Base-by-base conservation (phyloP, 176 grass and related monocot genomes). In the Ensete glaucum region DNA sequence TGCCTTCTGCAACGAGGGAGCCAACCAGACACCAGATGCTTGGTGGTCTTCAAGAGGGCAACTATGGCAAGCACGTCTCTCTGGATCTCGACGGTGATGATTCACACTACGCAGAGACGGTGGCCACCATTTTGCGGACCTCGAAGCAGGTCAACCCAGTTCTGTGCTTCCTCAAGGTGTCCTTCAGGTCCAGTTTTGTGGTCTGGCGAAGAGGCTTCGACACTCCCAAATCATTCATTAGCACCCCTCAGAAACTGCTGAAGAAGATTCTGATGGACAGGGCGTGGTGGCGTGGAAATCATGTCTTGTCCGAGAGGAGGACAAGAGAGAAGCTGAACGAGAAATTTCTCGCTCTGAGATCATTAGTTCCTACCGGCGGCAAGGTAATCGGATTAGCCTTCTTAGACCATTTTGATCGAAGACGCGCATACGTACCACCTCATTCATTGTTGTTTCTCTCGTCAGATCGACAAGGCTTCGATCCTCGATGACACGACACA, bases 311-410 rank as follows among this genome's bases (percentile, higher is more conserved):
- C 0, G 84, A 98, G 72, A 91, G 88, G 34, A 93, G 71, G 78
- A 86, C 86, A 67, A 82, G 82, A 11, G 88, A 93, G 73, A 98
- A 98, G 75, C 79, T 98, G 56, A 98, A 91, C 11, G 94, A 91
- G 75, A 93, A 93, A 81, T 93, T 98, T 51, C 12, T 91, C 12
- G 56, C 77, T 80, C 83, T 98, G 11, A 91, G 85, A 81, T 87
- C 85, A 2, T 1, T 93, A 27, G 72, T 98, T 51, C 94, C 94
- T 11, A 87, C 88, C 20, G 85, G 87, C 82, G 80, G 85, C 76
- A 98, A 93, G 90, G 93, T 92, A 64, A 54, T 23, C 23, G 14
- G 21, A 54, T 12, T 55, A 14, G 20, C 0, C 52, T 23, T 24
- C 20, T 22, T 17, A 23, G 10, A 52, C 15, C 20, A n/a, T 62